Evolutionary conservation across 2,329 filamentous ascomycete species (phyloP).

Genomic region (Colletotrichum lupini): DNA sequence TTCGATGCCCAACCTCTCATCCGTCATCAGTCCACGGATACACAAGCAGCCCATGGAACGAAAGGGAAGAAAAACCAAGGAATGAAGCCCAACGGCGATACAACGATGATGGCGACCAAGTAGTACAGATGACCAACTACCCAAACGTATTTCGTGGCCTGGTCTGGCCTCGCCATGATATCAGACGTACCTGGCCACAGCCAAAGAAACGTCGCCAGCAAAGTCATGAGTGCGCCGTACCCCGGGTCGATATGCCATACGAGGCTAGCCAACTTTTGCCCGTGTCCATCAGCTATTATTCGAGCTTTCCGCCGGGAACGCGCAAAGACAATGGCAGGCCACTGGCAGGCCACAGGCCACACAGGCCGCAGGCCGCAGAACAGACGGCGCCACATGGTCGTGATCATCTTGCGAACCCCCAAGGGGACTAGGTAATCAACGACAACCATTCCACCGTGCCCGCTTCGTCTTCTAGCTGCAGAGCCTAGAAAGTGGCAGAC

Average conservation of each 20-base stretch:
- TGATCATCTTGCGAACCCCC: constrained; percentile 10
- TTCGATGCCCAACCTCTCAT: constrained; percentile 25
- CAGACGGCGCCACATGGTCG: constrained; percentile 24
- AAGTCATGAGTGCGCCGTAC: constrained; percentile 31
- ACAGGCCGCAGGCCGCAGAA: not conserved
- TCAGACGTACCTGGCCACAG: constrained; percentile 15
- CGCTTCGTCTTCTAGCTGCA: constrained; percentile 16
- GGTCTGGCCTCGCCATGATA: constrained; percentile 20
- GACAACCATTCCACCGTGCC: constrained; percentile 7
- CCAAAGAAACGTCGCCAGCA: constrained; percentile 34
- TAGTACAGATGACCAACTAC: constrained; percentile 17
- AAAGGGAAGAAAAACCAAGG: not conserved
- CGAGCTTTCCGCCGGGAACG: constrained; percentile 30
- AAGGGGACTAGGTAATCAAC: not conserved
- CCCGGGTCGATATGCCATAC: constrained; percentile 32
- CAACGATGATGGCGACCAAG: constrained; percentile 10
- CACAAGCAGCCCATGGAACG: not conserved
- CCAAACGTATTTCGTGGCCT: constrained; percentile 6
- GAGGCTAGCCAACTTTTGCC: constrained; percentile 24
- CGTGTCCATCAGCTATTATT: constrained; percentile 14
- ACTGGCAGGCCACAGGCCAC: too few species aligned
- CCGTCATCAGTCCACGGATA: not conserved
- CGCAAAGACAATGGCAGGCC: not conserved
- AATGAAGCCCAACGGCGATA: constrained; percentile 23
- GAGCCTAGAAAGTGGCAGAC: constrained; percentile 18